Evolutionary conservation across 1,139 yeast species (phyloP).

Genomic region (Candida freyschussii): DNA sequence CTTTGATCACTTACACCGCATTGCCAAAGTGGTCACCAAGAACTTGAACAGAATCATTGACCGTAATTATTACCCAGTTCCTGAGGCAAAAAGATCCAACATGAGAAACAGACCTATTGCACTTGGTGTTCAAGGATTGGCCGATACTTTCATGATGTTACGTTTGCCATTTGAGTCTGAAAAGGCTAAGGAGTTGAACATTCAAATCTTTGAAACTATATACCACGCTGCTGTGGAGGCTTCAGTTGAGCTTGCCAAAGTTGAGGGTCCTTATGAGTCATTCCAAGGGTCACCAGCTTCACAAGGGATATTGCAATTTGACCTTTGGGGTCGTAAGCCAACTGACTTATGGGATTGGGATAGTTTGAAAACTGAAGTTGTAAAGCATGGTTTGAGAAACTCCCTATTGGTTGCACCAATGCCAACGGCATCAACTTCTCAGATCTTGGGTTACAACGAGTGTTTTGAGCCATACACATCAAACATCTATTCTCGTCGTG

Average conservation of each 20-base stretch:
- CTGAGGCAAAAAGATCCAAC: conserved; percentile 64
- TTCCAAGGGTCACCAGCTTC: conserved; percentile 83
- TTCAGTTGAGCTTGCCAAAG: conserved; percentile 66
- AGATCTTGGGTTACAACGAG: conserved; percentile 82
- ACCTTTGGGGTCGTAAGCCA: conserved; percentile 76
- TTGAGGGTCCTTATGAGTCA: conserved; percentile 61
- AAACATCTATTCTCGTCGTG: conserved; percentile 82
- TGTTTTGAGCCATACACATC: conserved; percentile 92
- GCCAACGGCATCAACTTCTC: conserved; percentile 96
- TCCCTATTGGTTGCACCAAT: conserved; percentile 84
- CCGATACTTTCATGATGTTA: conserved; percentile 75
- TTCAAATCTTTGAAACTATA: conserved; percentile 83
- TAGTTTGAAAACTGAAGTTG: conserved; percentile 52
- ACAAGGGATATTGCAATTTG: conserved; percentile 71
- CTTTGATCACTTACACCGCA: conserved; percentile 65
- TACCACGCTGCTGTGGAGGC: conserved; percentile 84
- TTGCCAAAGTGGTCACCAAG: conserved; percentile 67
- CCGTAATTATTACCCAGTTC: conserved; percentile 73
- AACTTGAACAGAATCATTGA: conserved; percentile 78
- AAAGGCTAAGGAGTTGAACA: conserved; percentile 66
- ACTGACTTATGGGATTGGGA: conserved; percentile 67
- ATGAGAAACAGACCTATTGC: conserved; percentile 82
- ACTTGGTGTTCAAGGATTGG: conserved; percentile 85
- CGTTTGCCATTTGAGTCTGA: conserved; percentile 77
- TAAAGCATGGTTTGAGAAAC: conserved; percentile 67